Percentiles rank a stretch among this genome's conserved stretches.
phyloP scores from a whole-genome alignment of 345 rosid species.

The Combretum micranthum region DNA sequence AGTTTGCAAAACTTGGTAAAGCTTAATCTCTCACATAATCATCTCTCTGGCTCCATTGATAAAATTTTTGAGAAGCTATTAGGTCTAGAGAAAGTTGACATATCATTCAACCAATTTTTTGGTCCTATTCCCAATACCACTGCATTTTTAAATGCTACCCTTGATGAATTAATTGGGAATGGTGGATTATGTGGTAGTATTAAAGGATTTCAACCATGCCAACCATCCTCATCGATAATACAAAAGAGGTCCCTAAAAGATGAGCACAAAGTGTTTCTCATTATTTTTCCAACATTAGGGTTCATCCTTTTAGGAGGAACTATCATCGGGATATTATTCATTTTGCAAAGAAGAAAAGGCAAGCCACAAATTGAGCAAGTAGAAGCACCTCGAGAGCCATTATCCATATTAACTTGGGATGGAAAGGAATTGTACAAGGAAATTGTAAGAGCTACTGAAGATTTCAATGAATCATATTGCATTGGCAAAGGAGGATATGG shows the following conservation, averaged over 20 bases:
- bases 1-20: too few species aligned
- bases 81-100: conserved; percentile 8
- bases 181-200: too few species aligned
- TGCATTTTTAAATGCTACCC: conserved; percentile 18
- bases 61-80: neutral
- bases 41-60: conserved; percentile 23
- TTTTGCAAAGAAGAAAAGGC: conserved; percentile 3
- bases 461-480: too few species aligned
- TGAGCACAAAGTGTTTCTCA: neutral
- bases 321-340: neutral
- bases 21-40: too few species aligned
- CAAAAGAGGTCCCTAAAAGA: neutral
- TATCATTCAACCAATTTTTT: conserved; percentile 19
- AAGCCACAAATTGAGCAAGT: neutral
- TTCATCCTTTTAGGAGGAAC: conserved; percentile 5
- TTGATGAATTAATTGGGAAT: conserved; percentile 5
- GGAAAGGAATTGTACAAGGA: conserved; percentile 13
- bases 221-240: too few species aligned
- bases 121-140: conserved; percentile 26
- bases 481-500: conserved; percentile 35
- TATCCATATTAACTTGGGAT: conserved; percentile 13
- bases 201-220: conserved; percentile 15
- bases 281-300: too few species aligned
- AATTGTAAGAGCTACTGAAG: too few species aligned
- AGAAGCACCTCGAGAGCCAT: neutral